These are phyloP conservation scores for Fonsecaea erecta DNA, from an alignment of 2,329 filamentous ascomycete genomes.

Conservation along the genomic window DNA sequence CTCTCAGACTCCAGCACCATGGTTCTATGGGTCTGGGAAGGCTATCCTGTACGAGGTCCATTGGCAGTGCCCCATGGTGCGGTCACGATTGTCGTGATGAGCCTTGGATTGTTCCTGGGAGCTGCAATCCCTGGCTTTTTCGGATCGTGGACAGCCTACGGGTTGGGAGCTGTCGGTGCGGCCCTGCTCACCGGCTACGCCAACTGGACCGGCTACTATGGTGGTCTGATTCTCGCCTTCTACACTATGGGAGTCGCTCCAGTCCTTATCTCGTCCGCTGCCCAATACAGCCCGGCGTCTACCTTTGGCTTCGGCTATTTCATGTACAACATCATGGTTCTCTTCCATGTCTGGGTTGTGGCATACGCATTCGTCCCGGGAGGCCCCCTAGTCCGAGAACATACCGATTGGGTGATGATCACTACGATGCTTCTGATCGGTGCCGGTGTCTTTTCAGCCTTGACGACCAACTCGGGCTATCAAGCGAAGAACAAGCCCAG, in stretches of 20 bases:
- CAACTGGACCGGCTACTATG: slow-evolving; percentile 90
- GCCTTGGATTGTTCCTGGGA: slow-evolving; percentile 75
- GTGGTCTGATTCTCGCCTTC: slow-evolving; percentile 72
- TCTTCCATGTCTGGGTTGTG: slow-evolving; percentile 99
- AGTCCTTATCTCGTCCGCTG: slow-evolving; percentile 74
- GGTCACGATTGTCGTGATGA: slow-evolving; percentile 86
- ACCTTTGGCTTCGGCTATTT: slow-evolving; percentile 90
- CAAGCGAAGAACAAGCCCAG: slow-evolving; percentile 42
- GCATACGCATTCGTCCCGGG: slow-evolving; percentile 98
- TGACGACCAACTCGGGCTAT: slow-evolving; percentile 56
- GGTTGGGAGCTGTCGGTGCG: slow-evolving; percentile 77
- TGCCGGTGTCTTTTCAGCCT: slow-evolving; percentile 75
- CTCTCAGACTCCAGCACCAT: slow-evolving; percentile 98
- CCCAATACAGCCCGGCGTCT: slow-evolving; percentile 73
- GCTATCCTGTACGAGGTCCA: slow-evolving; percentile 87
- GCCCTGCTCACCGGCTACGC: slow-evolving; percentile 74
- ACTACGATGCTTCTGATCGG: slow-evolving; percentile 83
- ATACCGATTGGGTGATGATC: slow-evolving; percentile 93
- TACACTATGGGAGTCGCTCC: slow-evolving; percentile 83
- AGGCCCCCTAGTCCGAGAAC: slow-evolving; percentile 87
- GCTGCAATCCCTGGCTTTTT: slow-evolving; percentile 72
- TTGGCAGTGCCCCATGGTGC: slow-evolving; percentile 88
- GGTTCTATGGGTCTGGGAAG: slow-evolving; percentile 98
- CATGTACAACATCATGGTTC: slow-evolving; percentile 87
- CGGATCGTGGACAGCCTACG: slow-evolving; percentile 79